phyloP scores from a whole-genome alignment of 805 yeast genomes.

The Metschnikowia hibisci region DNA sequence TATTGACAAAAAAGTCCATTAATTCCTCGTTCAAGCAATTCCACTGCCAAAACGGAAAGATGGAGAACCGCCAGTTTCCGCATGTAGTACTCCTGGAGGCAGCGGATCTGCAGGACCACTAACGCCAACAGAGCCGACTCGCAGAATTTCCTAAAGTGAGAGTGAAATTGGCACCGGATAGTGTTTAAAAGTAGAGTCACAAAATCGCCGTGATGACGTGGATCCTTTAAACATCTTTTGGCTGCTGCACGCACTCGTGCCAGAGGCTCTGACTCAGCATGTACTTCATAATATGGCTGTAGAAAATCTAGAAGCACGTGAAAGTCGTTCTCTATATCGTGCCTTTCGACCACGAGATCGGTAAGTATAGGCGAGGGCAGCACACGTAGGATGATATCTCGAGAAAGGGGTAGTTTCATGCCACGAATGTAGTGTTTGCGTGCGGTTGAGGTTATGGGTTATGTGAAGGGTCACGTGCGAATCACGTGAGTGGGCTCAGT shows the following conservation, averaged over 20 bases:
- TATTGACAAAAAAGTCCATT: constrained; percentile 24
- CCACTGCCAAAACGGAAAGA: constrained; percentile 18
- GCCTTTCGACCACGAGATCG: constrained; percentile 13
- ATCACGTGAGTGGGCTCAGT: not conserved
- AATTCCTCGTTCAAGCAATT: constrained; percentile 27
- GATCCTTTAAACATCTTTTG: constrained; percentile 34
- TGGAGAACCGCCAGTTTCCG: constrained; percentile 23
- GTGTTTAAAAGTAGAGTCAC: constrained; percentile 32
- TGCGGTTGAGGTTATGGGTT: not conserved
- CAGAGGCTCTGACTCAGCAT: constrained; percentile 23
- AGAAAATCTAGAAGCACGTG: constrained; percentile 32
- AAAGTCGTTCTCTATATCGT: constrained; percentile 35
- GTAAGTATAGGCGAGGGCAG: constrained; percentile 13
- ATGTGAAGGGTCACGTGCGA: not conserved
- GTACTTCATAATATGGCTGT: constrained; percentile 26
- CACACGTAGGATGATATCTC: constrained; percentile 7
- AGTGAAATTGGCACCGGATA: constrained; percentile 21
- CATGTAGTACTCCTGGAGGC: constrained; percentile 23
- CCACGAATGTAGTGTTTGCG: not conserved
- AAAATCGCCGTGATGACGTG: constrained; percentile 30
- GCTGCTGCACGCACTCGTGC: constrained; percentile 36
- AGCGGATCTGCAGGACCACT: constrained; percentile 14
- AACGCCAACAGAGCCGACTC: not conserved
- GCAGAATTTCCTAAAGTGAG: constrained; percentile 10
- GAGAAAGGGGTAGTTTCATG: constrained; percentile 5